These are phyloP conservation scores for Podosphaera leucotricha DNA, from an alignment of 2,329 filamentous ascomycete genomes.

Conservation along the genomic window DNA sequence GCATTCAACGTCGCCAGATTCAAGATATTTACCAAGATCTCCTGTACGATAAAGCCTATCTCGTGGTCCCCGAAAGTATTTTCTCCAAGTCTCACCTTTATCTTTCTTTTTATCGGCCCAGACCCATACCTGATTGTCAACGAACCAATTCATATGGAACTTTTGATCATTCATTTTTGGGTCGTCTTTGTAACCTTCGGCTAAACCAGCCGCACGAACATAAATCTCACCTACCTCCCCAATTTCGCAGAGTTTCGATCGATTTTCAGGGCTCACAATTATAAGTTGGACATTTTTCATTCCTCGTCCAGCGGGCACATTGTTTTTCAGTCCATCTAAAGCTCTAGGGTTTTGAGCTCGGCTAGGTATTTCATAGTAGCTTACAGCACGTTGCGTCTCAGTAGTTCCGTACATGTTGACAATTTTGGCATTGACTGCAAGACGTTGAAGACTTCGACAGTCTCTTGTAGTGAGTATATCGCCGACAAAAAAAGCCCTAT, in stretches of 20 bases:
- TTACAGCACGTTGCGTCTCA: conserved; percentile 60
- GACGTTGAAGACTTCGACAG: conserved; percentile 47
- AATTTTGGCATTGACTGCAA: conserved; percentile 53
- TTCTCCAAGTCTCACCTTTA: conserved; percentile 50
- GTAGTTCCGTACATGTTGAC: conserved; percentile 80
- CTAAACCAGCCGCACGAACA: conserved; percentile 59
- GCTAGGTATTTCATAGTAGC: conserved; percentile 57
- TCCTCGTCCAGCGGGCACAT: conserved; percentile 61
- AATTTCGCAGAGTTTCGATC: conserved; percentile 45
- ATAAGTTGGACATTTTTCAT: conserved; percentile 80
- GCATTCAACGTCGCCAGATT: conserved; percentile 46
- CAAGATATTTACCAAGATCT: conserved; percentile 56
- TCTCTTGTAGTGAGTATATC: conserved; percentile 74
- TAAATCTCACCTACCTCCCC: conserved; percentile 73
- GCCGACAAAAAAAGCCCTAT: conserved; percentile 72
- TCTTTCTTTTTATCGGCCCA: conserved; percentile 31
- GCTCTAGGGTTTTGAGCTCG: conserved; percentile 36
- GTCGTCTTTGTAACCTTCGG: conserved; percentile 44
- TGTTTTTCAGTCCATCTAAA: conserved; percentile 43
- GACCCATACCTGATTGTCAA: conserved; percentile 15
- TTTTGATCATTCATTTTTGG: conserved; percentile 14
- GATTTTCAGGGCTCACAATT: conserved; percentile 48
- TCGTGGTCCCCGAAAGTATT: conserved; percentile 56
- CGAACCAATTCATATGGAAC: conserved; percentile 16
- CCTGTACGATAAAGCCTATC: conserved; percentile 76